Conservation (phyloP, 306 rosid species). For the Dalbergia cultrata region DNA sequence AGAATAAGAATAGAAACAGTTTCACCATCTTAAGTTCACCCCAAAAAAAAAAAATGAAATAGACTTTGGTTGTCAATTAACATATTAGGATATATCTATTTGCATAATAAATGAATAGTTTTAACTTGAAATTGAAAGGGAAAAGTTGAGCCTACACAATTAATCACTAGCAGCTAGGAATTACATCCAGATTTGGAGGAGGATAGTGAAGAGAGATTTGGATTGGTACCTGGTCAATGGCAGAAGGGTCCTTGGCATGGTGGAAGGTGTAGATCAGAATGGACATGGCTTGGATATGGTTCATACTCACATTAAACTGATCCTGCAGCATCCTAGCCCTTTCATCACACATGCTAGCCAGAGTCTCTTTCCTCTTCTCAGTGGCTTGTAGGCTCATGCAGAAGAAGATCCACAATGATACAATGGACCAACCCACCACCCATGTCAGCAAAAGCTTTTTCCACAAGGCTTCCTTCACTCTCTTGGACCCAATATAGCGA, state of each 20-base stretch:
- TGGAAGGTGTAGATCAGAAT: conserved; percentile 92
- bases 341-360: conserved; percentile 96
- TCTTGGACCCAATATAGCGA: conserved; percentile 69
- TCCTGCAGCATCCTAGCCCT: conserved; percentile 98
- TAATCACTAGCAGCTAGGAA: conserved; percentile 11
- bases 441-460: conserved; percentile 66
- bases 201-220: conserved; percentile 26
- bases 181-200: conserved; percentile 24
- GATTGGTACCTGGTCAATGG: conserved; percentile 85
- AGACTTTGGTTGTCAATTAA: not conserved
- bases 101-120: not conserved
- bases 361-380: conserved; percentile 89
- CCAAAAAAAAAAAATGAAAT: not conserved
- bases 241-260: conserved; percentile 83
- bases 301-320: conserved; percentile 96
- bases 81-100: not conserved
- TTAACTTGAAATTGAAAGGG: not conserved
- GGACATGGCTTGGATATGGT: conserved; percentile 98
- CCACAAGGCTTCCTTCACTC: conserved; percentile 62
- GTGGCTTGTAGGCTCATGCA: conserved; percentile 70
- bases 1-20: not conserved
- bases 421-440: conserved; percentile 70
- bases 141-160: not conserved
- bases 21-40: not conserved
- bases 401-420: conserved; percentile 67